Evolutionary conservation across 2,329 filamentous ascomycete species (phyloP).

Genomic region (Sporothrix humicola): DNA sequence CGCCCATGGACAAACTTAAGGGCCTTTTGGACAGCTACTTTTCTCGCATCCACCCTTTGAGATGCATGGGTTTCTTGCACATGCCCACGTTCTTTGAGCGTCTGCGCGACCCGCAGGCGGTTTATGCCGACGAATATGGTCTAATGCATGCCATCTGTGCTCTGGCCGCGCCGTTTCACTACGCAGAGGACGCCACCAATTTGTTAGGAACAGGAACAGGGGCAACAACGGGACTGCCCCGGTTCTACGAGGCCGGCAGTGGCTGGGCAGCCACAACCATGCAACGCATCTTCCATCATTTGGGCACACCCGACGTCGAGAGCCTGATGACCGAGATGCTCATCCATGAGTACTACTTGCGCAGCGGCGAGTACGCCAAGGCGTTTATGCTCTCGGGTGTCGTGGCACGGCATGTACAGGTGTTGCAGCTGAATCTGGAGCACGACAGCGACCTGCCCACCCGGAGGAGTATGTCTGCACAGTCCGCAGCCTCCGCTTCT

Average conservation of each 20-base stretch:
- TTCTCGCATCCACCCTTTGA: constrained; percentile 38
- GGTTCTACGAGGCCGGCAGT: constrained; percentile 29
- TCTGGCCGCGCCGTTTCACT: constrained; percentile 33
- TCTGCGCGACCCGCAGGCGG: constrained; percentile 29
- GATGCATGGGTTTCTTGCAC: constrained; percentile 41
- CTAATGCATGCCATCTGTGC: constrained; percentile 34
- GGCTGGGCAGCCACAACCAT: constrained; percentile 33
- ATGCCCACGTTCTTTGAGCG: constrained; percentile 38
- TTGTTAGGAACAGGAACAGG: no score
- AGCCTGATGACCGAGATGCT: constrained; percentile 35
- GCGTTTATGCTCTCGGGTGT: constrained; percentile 34
- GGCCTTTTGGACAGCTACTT: constrained; percentile 39
- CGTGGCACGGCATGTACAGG: constrained; percentile 33
- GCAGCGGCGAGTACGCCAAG: constrained; percentile 35
- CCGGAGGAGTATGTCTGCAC: not conserved
- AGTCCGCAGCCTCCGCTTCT: not conserved
- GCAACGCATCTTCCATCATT: constrained; percentile 31
- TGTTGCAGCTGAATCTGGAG: constrained; percentile 35
- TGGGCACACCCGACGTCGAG: constrained; percentile 34
- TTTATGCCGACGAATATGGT: constrained; percentile 30
- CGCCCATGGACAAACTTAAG: constrained; percentile 27
- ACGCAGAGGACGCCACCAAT: not conserved
- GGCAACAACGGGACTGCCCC: not conserved
- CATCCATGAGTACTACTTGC: constrained; percentile 34
- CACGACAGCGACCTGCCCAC: constrained; percentile 30